These are phyloP conservation scores for Beauveria sp. DNA, from an alignment of 2,329 filamentous ascomycete genomes.

Conservation along the genomic window DNA sequence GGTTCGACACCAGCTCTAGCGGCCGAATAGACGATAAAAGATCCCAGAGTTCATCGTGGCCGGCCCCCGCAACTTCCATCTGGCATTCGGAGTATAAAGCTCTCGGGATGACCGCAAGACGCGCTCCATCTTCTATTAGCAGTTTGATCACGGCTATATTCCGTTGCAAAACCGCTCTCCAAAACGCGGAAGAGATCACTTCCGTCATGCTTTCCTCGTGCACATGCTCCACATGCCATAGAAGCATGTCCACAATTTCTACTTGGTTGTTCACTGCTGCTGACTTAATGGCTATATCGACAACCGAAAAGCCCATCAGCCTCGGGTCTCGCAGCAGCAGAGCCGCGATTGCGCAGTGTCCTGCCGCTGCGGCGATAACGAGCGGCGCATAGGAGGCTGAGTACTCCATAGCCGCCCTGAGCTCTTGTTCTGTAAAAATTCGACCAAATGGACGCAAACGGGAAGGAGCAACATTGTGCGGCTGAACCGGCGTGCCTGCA, in stretches of 20 bases:
- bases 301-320: no score
- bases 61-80: not conserved
- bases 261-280: not conserved
- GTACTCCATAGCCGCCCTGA: not conserved
- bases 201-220: no score
- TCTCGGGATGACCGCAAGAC: not conserved
- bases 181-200: not conserved
- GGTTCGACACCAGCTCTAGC: not conserved
- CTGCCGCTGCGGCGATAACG: not conserved
- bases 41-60: constrained; percentile 1
- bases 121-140: not conserved
- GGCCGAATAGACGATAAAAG: not conserved
- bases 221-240: not conserved
- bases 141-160: not conserved
- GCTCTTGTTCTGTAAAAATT: not conserved
- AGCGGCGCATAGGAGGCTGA: not conserved
- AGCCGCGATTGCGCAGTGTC: not conserved
- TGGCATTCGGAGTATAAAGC: not conserved
- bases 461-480: not conserved
- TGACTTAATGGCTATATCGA: fast-evolving
- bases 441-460: not conserved
- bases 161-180: fast-evolving
- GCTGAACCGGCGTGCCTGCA: not conserved
- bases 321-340: not conserved
- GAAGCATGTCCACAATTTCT: not conserved